phyloP scores from a whole-genome alignment of 1,284 basidiomycete species.

The Phlebopus sp. region DNA sequence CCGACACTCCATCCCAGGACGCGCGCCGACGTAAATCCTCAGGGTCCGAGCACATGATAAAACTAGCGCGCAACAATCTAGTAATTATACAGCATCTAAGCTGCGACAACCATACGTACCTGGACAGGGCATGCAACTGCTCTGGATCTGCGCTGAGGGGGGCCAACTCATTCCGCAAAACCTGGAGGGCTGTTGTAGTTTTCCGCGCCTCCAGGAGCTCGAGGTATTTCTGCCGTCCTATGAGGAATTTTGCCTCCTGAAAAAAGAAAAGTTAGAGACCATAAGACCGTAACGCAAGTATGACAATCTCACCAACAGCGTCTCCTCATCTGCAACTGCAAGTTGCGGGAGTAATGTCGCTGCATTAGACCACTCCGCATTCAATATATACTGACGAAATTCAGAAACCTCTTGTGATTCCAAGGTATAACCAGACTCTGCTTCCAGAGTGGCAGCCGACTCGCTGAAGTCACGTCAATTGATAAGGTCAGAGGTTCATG shows the following conservation, averaged over 20 bases:
- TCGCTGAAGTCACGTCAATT: conserved; percentile 50
- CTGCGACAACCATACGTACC: conserved; percentile 43
- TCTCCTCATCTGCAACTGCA: conserved; percentile 64
- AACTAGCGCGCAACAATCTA: conserved; percentile 41
- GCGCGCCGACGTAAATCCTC: conserved; percentile 82
- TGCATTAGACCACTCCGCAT: conserved; percentile 83
- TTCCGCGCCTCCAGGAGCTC: conserved; percentile 87
- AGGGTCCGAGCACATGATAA: conserved; percentile 86
- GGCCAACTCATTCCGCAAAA: conserved; percentile 86
- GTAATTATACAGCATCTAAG: conserved; percentile 12
- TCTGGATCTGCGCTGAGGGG: conserved; percentile 76
- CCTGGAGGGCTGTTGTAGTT: conserved; percentile 80
- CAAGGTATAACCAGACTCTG: conserved; percentile 89
- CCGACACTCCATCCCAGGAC: conserved; percentile 86
- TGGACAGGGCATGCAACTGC: conserved; percentile 80
- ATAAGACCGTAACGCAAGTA: conserved; percentile 8
- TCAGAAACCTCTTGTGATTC: conserved; percentile 78
- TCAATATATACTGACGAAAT: conserved; percentile 81
- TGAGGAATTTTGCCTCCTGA: conserved; percentile 82
- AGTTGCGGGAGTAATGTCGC: conserved; percentile 68
- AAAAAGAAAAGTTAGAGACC: conserved; percentile 21
- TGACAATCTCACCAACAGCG: conserved; percentile 53
- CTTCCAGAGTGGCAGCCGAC: conserved; percentile 84
- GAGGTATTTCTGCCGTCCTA: conserved; percentile 94
- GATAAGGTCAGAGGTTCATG: conserved; percentile 12